These are phyloP conservation scores for Globomyces sp. DNA, from an alignment of 371 early-diverging fungal genomes.

Conservation along the genomic window DNA sequence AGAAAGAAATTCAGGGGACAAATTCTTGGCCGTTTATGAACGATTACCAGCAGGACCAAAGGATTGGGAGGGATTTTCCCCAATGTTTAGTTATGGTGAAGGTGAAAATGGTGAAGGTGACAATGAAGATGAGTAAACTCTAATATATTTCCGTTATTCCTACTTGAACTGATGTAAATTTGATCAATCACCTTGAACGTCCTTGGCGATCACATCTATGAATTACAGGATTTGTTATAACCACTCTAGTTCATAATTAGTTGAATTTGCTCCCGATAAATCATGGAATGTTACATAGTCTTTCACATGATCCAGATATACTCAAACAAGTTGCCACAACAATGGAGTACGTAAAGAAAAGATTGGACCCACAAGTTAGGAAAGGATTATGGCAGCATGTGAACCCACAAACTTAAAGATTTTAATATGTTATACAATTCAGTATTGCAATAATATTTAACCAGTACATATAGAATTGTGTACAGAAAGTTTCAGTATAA, in stretches of 20 bases:
- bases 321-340: background rate
- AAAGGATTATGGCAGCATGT: too few species aligned
- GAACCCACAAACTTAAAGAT: too few species aligned
- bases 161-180: background rate
- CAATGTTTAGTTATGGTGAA: conserved; percentile 24
- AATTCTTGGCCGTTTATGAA: conserved; percentile 89
- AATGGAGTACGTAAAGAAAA: background rate
- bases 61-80: conserved; percentile 39
- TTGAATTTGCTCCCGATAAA: too few species aligned
- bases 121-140: conserved; percentile 19
- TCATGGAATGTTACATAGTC: background rate
- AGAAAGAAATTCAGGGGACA: conserved; percentile 89
- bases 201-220: background rate
- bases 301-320: background rate
- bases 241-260: too few species aligned
- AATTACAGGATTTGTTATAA: too few species aligned
- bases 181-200: background rate
- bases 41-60: conserved; percentile 41
- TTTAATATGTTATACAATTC: too few species aligned
- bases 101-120: conserved; percentile 24
- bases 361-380: too few species aligned
- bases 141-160: background rate
- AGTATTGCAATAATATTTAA: too few species aligned
- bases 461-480: too few species aligned
- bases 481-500: too few species aligned